These are phyloP conservation scores for Trichomonascaceae sp. DNA, from an alignment of 1,139 yeast genomes.

Conservation along the genomic window DNA sequence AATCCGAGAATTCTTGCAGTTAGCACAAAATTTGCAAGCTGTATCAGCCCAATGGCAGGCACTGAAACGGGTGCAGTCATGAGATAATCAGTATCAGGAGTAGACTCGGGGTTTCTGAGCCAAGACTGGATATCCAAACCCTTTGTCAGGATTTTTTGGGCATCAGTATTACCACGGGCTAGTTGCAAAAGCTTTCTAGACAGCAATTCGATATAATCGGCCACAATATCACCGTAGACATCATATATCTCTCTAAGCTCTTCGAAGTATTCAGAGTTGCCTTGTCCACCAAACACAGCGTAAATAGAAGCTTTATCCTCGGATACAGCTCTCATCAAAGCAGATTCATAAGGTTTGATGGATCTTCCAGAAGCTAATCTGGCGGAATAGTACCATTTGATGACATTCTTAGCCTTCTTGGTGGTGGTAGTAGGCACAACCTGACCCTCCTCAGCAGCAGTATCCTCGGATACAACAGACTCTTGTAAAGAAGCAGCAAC, in stretches of 20 bases:
- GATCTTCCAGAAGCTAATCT: slow-evolving; percentile 46
- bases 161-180: slow-evolving; percentile 66
- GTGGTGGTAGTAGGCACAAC: slow-evolving; percentile 59
- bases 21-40: slow-evolving; percentile 85
- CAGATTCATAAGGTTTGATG: slow-evolving; percentile 52
- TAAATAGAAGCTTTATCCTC: slow-evolving; percentile 54
- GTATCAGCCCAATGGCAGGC: slow-evolving; percentile 93
- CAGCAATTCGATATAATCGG: slow-evolving; percentile 63
- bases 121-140: slow-evolving; percentile 85
- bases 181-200: slow-evolving; percentile 63
- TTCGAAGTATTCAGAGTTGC: slow-evolving; percentile 94
- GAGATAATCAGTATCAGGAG: slow-evolving; percentile 86
- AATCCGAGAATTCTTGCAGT: slow-evolving; percentile 80
- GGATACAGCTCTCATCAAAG: slow-evolving; percentile 57
- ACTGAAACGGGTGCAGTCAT: slow-evolving; percentile 91
- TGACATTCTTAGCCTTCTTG: slow-evolving; percentile 62
- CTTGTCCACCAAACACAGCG: slow-evolving; percentile 98
- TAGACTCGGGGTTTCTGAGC: slow-evolving; percentile 76
- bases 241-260: slow-evolving; percentile 84
- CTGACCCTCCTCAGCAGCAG: slow-evolving; percentile 27
- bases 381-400: slow-evolving; percentile 63
- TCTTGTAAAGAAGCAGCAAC: slow-evolving; percentile 66
- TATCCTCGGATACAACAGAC: slow-evolving; percentile 17
- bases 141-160: slow-evolving; percentile 85
- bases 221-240: slow-evolving; percentile 67